These are phyloP conservation scores for Arthrobotrys conoides DNA, from an alignment of 2,329 filamentous ascomycete genomes.

Conservation along the genomic window DNA sequence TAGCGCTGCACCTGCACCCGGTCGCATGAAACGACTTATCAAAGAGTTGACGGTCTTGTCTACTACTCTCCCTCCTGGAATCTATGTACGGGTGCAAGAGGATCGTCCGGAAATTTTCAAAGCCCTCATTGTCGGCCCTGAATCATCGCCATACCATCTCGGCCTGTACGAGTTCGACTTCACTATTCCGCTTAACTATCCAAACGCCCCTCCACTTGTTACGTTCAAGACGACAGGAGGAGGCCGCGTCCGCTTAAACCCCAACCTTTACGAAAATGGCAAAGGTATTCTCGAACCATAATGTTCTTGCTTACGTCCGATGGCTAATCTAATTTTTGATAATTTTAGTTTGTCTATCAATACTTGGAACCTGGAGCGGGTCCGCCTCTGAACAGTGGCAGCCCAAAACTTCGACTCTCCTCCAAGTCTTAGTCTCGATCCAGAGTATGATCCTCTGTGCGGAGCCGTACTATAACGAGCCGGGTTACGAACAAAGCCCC, in stretches of 20 bases:
- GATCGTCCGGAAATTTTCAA: conserved; percentile 71
- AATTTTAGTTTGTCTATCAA: conserved; percentile 70
- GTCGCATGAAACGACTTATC: conserved; percentile 65
- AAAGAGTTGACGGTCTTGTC: conserved; percentile 69
- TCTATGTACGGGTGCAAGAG: conserved; percentile 70
- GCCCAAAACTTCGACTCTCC: conserved; percentile 69
- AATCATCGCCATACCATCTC: conserved; percentile 71
- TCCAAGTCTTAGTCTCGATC: conserved; percentile 73
- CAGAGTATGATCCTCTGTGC: conserved; percentile 74
- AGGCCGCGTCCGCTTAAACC: conserved; percentile 69
- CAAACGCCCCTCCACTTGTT: conserved; percentile 68
- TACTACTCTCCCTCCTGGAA: conserved; percentile 70
- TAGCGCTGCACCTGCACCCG: conserved; percentile 44
- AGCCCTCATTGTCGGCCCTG: conserved; percentile 70
- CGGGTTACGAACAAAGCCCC: conserved; percentile 65
- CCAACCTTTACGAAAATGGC: conserved; percentile 71
- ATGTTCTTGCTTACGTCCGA: no score
- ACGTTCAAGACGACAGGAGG: conserved; percentile 69
- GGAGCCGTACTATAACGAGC: conserved; percentile 73
- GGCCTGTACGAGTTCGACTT: conserved; percentile 73
- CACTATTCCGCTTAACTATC: conserved; percentile 68
- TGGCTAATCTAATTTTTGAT: background rate
- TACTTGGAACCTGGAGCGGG: conserved; percentile 71
- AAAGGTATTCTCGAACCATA: conserved; percentile 66
- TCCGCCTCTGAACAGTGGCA: conserved; percentile 68